Base-by-base conservation (phyloP, 1,284 basidiomycete genomes). In the Takashimella koratensis region DNA sequence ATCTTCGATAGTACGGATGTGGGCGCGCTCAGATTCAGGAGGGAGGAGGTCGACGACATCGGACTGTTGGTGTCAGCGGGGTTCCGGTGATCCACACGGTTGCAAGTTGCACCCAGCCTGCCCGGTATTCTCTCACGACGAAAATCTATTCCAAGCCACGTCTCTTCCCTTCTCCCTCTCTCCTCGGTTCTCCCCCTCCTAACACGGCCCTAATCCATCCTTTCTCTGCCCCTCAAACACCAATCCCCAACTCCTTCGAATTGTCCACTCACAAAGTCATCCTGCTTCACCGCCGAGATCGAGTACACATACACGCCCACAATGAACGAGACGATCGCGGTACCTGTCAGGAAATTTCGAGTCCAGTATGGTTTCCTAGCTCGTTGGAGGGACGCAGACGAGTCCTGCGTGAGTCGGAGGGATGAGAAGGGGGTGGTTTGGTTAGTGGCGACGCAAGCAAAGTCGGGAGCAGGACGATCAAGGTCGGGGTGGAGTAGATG, bases 281-380 rank as follows among this genome's bases (percentile, higher is more conserved):
- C 93, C 71, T 96, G 92, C 71, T 88, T 90, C 54, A 96, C 92
- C 11, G 92, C 91, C 42, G 84, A 83, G 71, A 98, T 94, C 13
- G 92, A 94, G 76, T 97, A 98, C 8, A 84, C 82, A 83, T 92
- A 98, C 16, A 96, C 85, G 44, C 86, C 85, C n/a, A 84, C 82
- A 25, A 84, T 85, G 72, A 97, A 95, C 2, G 82, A 80, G 43
- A 84, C 80, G 53, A 97, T 82, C 3, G 80, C 70, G 40, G 84
- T 60, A 4, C 93, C 94, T 0, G 88, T 90, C 45, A 95, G 52
- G 13, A 85, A 81, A 74, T 98, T 98, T 62, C 82, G 82, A 27
- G 87, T 54, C 25, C 83, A 81, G 77, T 87, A 98, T 8, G 90
- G 93, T 63, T 83, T 83, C 36, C 94, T 84, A 12, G 94, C 94